Evolutionary conservation across 2,329 filamentous ascomycete species (phyloP), one percentile per base, ranked within the genome.

Genomic region (Pseudofabraea citricarpa): DNA sequence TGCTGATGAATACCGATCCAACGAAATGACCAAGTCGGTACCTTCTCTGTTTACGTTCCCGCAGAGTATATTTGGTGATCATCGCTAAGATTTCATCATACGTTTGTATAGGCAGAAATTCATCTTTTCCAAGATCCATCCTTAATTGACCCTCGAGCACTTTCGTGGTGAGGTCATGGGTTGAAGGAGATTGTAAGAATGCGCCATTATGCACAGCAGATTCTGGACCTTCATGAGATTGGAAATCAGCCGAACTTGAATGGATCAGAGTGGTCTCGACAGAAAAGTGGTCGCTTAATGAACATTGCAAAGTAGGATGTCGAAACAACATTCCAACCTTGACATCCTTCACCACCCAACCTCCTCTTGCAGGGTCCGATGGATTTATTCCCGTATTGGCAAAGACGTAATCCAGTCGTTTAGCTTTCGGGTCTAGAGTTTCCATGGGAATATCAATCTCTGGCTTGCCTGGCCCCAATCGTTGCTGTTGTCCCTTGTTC

Each of bases 331-430:
- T 89, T 47, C 85, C 83, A 1, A 98, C 85, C 39, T 79, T 75
- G 3, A 79, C 83, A 6, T 76, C 73, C 46, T 81, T 74, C 46
- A 96, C 80, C 10, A 77, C 69, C 90, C 90, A 96, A 44, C 55
- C 57, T 50, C 63, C 67, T 10, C 45, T 18, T 6, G 49, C 48
- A 6, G 53, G 53, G 22, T 50, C 41, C 4, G 48, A 36, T 12
- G 53, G 43, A 46, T 66, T 61, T 24, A 60, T 60, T 10, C 73
- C 76, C 10, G 77, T 75, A 2, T 77, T 79, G 54, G 88, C 83
- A 65, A 98, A 97, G 58, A 98, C 85, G 65, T 98, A 98, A 66
- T 98, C 93, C 37, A 97, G 75, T 18, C 93, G 75, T 63, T 95
- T 91, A n/a, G 86, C 91, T 19, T 72, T 73, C 0, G 79, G 80